These are phyloP conservation scores for Colletotrichum graminicola DNA, from an alignment of 2,329 filamentous ascomycete species.

Conservation along the genomic window DNA sequence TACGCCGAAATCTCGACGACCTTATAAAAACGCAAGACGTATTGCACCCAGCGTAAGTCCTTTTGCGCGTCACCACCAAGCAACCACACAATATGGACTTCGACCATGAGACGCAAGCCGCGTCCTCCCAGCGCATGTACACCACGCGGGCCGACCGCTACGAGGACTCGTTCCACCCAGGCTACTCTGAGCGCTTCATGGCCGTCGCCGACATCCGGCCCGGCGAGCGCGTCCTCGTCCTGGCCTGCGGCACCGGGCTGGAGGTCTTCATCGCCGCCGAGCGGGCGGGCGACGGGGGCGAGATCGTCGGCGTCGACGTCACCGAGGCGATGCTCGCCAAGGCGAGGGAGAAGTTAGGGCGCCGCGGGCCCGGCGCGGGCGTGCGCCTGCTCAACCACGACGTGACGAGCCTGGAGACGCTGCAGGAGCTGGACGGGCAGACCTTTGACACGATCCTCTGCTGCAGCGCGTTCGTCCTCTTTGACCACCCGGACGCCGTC, in stretches of 20 bases:
- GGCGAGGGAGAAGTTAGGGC: slow-evolving; percentile 45
- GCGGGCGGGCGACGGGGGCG: slow-evolving; percentile 45
- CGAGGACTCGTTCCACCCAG: slow-evolving; percentile 52
- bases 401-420: slow-evolving; percentile 46
- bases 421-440: slow-evolving; percentile 42
- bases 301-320: slow-evolving; percentile 50
- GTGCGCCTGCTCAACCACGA: slow-evolving; percentile 46
- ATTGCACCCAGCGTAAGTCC: neutral
- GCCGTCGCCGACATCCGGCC: slow-evolving; percentile 44
- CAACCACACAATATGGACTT: slow-evolving; percentile 30
- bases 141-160: slow-evolving; percentile 48
- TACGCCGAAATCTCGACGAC: neutral
- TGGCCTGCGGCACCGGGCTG: slow-evolving; percentile 53
- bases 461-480: slow-evolving; percentile 51
- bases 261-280: slow-evolving; percentile 49
- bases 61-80: too few species aligned
- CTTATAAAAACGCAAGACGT: neutral
- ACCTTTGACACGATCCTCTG: slow-evolving; percentile 51
- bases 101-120: slow-evolving; percentile 42
- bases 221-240: slow-evolving; percentile 48
- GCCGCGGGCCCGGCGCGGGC: slow-evolving; percentile 40
- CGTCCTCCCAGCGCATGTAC: slow-evolving; percentile 50
- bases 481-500: slow-evolving; percentile 46
- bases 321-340: slow-evolving; percentile 50
- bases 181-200: slow-evolving; percentile 50